Evolutionary conservation across 2,329 filamentous ascomycete species (phyloP).

Genomic region (Fonsecaea pedrosoi): DNA sequence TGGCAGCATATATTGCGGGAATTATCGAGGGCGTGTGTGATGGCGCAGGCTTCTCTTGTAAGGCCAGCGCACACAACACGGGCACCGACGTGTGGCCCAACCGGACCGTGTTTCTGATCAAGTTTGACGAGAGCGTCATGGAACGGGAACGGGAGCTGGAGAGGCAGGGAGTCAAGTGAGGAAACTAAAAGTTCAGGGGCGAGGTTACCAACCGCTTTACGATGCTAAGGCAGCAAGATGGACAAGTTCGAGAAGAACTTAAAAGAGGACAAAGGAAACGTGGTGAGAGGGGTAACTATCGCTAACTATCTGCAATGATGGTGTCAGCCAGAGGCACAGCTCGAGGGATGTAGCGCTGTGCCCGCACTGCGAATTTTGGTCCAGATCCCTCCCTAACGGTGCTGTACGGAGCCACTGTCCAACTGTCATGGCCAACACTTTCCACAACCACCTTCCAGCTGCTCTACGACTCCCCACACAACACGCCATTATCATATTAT

Average conservation of each 20-base stretch:
- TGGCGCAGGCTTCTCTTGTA: slow-evolving; percentile 84
- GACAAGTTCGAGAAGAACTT: not conserved
- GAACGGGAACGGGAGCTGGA: slow-evolving; percentile 86
- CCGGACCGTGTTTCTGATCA: slow-evolving; percentile 93
- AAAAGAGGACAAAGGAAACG: not conserved
- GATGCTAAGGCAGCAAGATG: too few species aligned
- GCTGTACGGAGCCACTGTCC: not conserved
- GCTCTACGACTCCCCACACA: not conserved
- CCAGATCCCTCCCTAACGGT: not conserved
- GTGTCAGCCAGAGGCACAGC: not conserved
- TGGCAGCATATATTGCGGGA: slow-evolving; percentile 92
- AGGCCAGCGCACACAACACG: slow-evolving; percentile 84
- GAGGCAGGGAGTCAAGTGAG: slow-evolving; percentile 60
- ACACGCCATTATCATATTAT: not conserved
- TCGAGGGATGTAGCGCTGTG: not conserved
- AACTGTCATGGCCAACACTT: too few species aligned
- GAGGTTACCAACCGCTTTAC: not conserved
- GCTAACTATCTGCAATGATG: not conserved
- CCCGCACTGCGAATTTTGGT: not conserved
- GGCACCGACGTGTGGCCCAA: slow-evolving; percentile 87
- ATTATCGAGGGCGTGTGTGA: slow-evolving; percentile 96
- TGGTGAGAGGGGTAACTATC: not conserved
- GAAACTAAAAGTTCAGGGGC: not conserved
- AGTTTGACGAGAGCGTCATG: slow-evolving; percentile 88
- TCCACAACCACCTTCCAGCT: not conserved